phyloP scores from a whole-genome alignment of 148 eudicot genomes.

The Rhododendron ovatum region DNA sequence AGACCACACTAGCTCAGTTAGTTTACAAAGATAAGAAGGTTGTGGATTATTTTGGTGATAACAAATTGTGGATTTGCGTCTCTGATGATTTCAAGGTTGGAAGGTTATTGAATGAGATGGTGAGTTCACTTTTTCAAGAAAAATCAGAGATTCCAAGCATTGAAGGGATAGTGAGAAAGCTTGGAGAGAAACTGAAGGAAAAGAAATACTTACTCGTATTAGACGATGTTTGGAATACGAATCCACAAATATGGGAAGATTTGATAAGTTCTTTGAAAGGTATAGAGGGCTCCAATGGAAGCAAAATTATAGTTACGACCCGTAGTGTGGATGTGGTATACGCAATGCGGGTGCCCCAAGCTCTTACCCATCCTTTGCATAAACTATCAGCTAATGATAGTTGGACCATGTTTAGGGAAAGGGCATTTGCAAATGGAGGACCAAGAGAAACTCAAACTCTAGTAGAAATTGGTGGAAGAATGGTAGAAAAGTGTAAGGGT shows the following conservation, averaged over 20 bases:
- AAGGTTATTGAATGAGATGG: too few relatives aligned
- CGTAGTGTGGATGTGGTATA: conserved; percentile 5
- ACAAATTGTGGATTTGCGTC: not conserved
- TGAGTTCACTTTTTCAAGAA: rapidly evolving
- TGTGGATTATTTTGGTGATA: not conserved
- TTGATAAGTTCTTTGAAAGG: not conserved
- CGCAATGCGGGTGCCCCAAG: not conserved
- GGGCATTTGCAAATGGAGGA: not conserved
- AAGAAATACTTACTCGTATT: conserved; percentile 17
- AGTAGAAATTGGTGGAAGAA: not conserved
- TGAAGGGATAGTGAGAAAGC: not conserved
- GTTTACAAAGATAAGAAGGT: not conserved
- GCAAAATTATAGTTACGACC: conserved; percentile 10
- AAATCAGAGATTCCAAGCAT: not conserved
- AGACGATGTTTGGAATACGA: conserved; percentile 17
- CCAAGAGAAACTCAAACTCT: not conserved
- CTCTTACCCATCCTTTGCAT: not conserved
- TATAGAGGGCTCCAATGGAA: not conserved
- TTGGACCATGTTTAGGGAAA: not conserved
- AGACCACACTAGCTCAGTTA: not conserved
- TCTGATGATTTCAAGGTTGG: not conserved
- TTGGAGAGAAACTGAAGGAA: not conserved
- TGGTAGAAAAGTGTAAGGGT: not conserved
- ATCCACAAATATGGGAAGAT: not conserved
- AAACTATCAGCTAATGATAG: conserved; percentile 1